Base-by-base conservation (phyloP, 257 asterid genomes). In the Lithospermum erythrorhizon region DNA sequence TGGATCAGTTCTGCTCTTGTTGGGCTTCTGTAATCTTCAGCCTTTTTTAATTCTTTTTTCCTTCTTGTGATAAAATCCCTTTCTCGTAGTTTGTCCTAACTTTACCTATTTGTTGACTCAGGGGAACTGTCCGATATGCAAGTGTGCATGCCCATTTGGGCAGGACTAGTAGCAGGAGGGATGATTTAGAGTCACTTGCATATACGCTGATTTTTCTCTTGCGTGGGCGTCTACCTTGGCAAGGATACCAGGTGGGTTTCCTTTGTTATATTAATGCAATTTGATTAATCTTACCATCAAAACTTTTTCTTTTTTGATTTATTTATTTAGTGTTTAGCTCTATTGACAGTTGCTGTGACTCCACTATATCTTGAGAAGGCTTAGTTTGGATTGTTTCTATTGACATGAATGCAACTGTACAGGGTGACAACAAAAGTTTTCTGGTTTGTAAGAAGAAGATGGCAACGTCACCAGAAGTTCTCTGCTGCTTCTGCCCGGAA, bases 371-470 rank as follows among this genome's bases (percentile, higher is more conserved):
- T 41, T 41, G 18, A 13, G 6, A 41, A 41, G 18, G 49, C 16
- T 41, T 41, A 11, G 16, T 41, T 41, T 41, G 49, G 49, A 2
- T 41, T 41, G 18, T 47, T 25, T 21, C 60, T 27, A 45, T 45
- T 65, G 52, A 64, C 59, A 25, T 45, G 29, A 30, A 69, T 55
- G 66, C 55, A 64, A 55, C 59, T 62, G 57, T 47, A 29, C 69
- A 89, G 94, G 97, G 97, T 58, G 97, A 89, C 55, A 83, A 82
- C 66, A 89, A 89, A 79, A 90, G 90, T 19, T 89, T 86, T 65
- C 88, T 86, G 48, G 97, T 89, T 41, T 79, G 91, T 77, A 89
- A 86, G 77, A 89, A 80, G 82, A 89, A 89, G 77, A 89, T 89
- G 95, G 82, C 84, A 29, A 89, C 94, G 10, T 72, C 97, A 3